Conservation (phyloP, 768 basidiomycete genomes). For the Termitomyces sp. region DNA sequence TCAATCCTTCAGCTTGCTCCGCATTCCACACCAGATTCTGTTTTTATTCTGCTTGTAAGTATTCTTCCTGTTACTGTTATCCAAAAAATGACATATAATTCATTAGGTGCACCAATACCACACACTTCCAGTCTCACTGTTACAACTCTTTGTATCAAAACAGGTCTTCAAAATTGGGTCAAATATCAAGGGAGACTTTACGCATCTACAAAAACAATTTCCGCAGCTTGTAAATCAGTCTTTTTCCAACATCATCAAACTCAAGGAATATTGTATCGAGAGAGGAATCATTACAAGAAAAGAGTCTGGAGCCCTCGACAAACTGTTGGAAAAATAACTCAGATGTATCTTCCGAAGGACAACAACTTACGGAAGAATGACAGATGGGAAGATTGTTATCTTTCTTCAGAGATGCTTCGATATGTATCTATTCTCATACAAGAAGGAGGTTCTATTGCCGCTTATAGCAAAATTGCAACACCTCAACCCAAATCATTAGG, state of each 20-base stretch:
- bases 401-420: not conserved
- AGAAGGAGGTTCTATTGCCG: conserved; percentile 11
- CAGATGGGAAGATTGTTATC: conserved; percentile 2
- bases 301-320: not conserved
- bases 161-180: conserved; percentile 7
- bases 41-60: not conserved
- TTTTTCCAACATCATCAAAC: conserved; percentile 2
- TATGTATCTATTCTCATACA: conserved; percentile 13
- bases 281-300: not conserved
- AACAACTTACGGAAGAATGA: conserved; percentile 8
- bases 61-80: not conserved
- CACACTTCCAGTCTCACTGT: not conserved
- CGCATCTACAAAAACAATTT: conserved; percentile 3
- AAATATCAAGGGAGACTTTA: not conserved
- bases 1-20: not conserved
- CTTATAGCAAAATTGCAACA: conserved; percentile 7
- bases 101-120: not conserved
- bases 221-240: not conserved
- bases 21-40: not conserved
- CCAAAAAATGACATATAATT: not conserved
- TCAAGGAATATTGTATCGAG: conserved; percentile 7
- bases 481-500: conserved; percentile 1
- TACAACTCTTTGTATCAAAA: not conserved
- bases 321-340: not conserved
- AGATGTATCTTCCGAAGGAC: conserved; percentile 1